Base-by-base conservation (phyloP, 2,329 filamentous ascomycete species). In the Leptodontidium sp. region DNA sequence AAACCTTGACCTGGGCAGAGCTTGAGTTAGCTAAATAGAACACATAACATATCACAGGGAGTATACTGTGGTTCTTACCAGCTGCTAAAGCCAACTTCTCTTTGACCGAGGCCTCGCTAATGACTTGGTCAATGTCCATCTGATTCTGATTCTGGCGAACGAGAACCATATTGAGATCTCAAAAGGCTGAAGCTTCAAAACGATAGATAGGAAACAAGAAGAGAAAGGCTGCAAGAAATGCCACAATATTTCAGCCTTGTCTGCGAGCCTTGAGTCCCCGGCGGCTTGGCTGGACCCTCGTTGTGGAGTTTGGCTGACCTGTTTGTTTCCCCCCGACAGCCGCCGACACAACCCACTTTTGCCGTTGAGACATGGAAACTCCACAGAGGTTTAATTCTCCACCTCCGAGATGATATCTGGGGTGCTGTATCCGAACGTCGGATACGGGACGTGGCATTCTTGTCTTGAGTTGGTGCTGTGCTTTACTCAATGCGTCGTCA, bases 1-100 rank as follows among this genome's bases (percentile, higher is more conserved):
- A 73, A 72, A 53, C 75, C 74, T 40, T 68, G 64, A 9, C 72
- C 73, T 70, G 15, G 24, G 15, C 17, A 45, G 32, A 21, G 4
- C 7, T 4, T 14, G 21, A n/a, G 21, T 65, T 38, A 65, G 49
- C 52, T n/a, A 52, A 50, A 38, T n/a, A 26, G 50, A n/a, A 43
- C 47, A 40, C 29, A 11, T 5, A 26, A 2, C 3, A 14, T 32
- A 21, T 5, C 2, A 17, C 2, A 17, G 32, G 53, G 26, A 26
- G 9, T 2, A 32, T 15, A 24, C 1, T n/a, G 17, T 5, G 12
- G 24, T n/a, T 17, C 43, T 29, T 64, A 64, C 62, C 62, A 14
- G 62, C 49, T 26, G 50, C 57, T 4, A 64, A 11, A 5, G 50
- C 11, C n/a, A 64, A 35, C 29, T 64, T 64, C 50, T 64, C 62